These are phyloP conservation scores for Pseudogymnoascus sp. DNA, from an alignment of 2,329 filamentous ascomycete species.

Conservation along the genomic window DNA sequence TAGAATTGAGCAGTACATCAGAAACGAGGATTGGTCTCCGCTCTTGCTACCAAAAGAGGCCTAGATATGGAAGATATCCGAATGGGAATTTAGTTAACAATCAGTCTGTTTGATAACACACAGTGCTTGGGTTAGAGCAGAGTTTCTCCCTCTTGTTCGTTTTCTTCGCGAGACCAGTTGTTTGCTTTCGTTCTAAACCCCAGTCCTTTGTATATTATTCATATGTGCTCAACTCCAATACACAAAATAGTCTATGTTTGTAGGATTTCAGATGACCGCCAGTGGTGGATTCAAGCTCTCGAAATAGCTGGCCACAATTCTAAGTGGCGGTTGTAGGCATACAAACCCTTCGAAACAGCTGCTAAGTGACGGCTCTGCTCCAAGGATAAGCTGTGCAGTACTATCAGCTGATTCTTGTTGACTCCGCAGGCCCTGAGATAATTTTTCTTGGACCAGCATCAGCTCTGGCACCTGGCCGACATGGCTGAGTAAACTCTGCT, in stretches of 20 bases:
- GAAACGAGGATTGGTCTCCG: constrained; percentile 14
- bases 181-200: neutral
- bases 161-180: neutral
- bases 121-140: neutral
- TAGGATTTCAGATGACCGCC: neutral
- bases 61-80: neutral
- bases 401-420: neutral
- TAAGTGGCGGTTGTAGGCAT: neutral
- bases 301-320: neutral
- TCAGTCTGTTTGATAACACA: neutral
- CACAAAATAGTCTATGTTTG: neutral
- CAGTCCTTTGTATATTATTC: neutral
- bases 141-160: neutral
- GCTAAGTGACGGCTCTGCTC: neutral
- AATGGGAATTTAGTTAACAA: neutral
- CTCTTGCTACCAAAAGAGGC: neutral
- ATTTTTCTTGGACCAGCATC: neutral
- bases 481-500: neutral
- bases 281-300: neutral
- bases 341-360: neutral
- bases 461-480: neutral
- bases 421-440: neutral
- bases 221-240: neutral
- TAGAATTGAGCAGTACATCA: constrained; percentile 13
- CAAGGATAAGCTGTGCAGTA: neutral